A percentile compares a stretch with the other conserved stretches of the same genome.
phyloP scores from a whole-genome alignment of 352 stramenopile species.

The Phytopythium mirpurense region DNA sequence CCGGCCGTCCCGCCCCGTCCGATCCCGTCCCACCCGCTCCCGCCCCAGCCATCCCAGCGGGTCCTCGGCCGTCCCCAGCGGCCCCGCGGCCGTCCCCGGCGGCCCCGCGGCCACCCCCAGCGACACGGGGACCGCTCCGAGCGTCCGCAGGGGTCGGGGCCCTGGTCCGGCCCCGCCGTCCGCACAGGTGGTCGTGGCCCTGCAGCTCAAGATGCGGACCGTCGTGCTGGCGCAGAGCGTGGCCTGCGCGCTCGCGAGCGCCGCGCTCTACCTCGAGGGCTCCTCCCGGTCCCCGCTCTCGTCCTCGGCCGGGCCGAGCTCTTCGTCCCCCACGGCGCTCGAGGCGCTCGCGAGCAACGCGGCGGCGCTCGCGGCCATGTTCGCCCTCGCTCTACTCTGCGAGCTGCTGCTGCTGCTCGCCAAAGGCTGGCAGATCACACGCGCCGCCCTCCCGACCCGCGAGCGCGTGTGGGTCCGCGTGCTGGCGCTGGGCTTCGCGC shows the following conservation, averaged over 20 bases:
- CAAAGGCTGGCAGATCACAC: conserved; percentile 72
- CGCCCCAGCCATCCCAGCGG: too few species aligned
- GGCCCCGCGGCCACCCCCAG: too few species aligned
- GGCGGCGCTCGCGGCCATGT: conserved; percentile 32
- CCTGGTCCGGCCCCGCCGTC: too few species aligned
- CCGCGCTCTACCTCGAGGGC: too few species aligned
- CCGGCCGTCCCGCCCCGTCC: background rate
- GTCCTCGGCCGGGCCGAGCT: too few species aligned
- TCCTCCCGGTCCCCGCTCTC: too few species aligned
- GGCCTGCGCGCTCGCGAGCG: conserved; percentile 23
- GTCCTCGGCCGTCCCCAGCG: too few species aligned
- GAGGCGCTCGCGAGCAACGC: conserved; percentile 31
- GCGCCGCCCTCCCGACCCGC: conserved; percentile 26
- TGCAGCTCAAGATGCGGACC: conserved; percentile 54
- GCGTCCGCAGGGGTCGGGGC: too few species aligned
- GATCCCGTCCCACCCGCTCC: background rate
- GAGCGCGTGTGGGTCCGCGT: conserved; percentile 58
- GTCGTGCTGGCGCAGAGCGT: conserved; percentile 31
- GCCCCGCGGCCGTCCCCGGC: too few species aligned
- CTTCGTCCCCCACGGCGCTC: conserved; percentile 7
- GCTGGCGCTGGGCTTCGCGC: conserved; percentile 44
- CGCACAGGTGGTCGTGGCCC: conserved; percentile 34
- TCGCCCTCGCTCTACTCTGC: conserved; percentile 36
- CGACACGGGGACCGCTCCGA: too few species aligned
- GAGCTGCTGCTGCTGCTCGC: conserved; percentile 53